Evolutionary conservation across 1,284 basidiomycete genomes (phyloP).

Genomic region (Coniophora puteana): DNA sequence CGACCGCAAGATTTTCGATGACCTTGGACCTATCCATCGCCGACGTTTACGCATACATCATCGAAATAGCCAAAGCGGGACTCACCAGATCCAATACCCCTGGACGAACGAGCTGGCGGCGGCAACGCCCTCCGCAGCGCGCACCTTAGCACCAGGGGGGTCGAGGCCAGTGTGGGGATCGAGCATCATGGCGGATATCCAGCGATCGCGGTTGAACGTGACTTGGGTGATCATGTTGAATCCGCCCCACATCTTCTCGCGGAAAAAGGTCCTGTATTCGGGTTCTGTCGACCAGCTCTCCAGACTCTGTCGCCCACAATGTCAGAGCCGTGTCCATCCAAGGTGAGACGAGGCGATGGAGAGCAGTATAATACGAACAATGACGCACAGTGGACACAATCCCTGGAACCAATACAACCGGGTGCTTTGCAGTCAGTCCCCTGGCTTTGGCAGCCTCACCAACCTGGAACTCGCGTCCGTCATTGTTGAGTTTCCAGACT

Average conservation of each 20-base stretch:
- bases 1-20: slow-evolving; percentile 88
- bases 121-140: slow-evolving; percentile 90
- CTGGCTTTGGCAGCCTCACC: slow-evolving; percentile 69
- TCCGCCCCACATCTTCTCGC: slow-evolving; percentile 86
- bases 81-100: slow-evolving; percentile 93
- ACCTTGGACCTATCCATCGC: slow-evolving; percentile 73
- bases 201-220: slow-evolving; percentile 80
- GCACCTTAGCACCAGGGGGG: slow-evolving; percentile 83
- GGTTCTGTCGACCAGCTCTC: slow-evolving; percentile 86
- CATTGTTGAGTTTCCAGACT: slow-evolving; percentile 77
- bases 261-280: slow-evolving; percentile 77
- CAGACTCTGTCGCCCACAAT: slow-evolving; percentile 56
- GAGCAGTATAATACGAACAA: not conserved
- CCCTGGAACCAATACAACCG: slow-evolving; percentile 80
- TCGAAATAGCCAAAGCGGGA: slow-evolving; percentile 5
- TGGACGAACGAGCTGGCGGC: slow-evolving; percentile 91
- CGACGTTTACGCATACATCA: slow-evolving; percentile 3
- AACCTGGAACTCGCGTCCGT: slow-evolving; percentile 81
- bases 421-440: slow-evolving; percentile 70
- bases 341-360: too few relatives aligned
- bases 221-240: slow-evolving; percentile 85
- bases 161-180: slow-evolving; percentile 93
- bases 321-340: not conserved
- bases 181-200: slow-evolving; percentile 89
- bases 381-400: slow-evolving; percentile 69